These are phyloP conservation scores for Nitzschia sp. DNA, from an alignment of 108 stramenopile genomes.

Conservation along the genomic window DNA sequence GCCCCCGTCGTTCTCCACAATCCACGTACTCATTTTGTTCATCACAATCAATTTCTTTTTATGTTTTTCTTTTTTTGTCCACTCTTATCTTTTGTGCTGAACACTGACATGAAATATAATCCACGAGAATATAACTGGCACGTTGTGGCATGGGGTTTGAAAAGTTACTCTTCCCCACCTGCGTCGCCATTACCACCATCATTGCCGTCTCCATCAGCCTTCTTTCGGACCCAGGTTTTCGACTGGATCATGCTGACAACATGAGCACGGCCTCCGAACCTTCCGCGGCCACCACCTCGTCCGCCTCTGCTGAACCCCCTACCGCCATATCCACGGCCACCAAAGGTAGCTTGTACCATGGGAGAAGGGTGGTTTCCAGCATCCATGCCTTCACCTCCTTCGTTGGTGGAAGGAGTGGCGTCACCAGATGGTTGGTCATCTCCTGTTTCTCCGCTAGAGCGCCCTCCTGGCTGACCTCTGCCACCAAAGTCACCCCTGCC, in stretches of 20 bases:
- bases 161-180: not conserved
- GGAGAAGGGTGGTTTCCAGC: constrained; percentile 47
- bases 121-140: no score
- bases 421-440: not conserved
- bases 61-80: no score
- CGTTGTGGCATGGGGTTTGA: not conserved
- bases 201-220: constrained; percentile 32
- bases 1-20: no score
- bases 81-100: no score
- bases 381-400: constrained; percentile 5
- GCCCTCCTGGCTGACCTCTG: not conserved
- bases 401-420: not conserved
- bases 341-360: constrained; percentile 44
- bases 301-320: constrained; percentile 27
- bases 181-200: constrained; percentile 5
- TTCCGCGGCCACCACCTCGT: constrained; percentile 40
- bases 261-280: constrained; percentile 43
- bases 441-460: constrained; percentile 5
- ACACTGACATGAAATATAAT: no score
- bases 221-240: constrained; percentile 76
- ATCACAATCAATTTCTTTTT: no score
- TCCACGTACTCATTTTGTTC: no score
- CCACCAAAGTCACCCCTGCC: constrained; percentile 26
- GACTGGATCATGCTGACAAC: constrained; percentile 65
- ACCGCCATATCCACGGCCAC: constrained; percentile 32